phyloP scores from a whole-genome alignment of 495 filamentous ascomycete genomes.

The Penicillium canescens region DNA sequence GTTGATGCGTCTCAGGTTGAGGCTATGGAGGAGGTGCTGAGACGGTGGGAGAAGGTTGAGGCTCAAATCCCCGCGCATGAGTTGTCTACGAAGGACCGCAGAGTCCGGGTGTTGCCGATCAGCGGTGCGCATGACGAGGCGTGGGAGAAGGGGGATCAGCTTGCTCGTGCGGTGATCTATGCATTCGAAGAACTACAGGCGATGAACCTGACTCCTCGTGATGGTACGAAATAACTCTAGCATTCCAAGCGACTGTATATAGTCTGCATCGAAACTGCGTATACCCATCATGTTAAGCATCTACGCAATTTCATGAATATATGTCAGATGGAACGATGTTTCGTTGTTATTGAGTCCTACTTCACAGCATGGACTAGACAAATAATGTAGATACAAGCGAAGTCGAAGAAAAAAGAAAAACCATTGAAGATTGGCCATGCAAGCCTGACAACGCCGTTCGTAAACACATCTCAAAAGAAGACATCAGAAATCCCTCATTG shows the following conservation, averaged over 20 bases:
- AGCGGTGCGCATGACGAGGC: slow-evolving; percentile 64
- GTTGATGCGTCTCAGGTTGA: slow-evolving; percentile 56
- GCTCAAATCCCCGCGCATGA: slow-evolving; percentile 29
- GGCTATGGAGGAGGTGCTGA: slow-evolving; percentile 43
- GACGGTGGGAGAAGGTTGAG: slow-evolving; percentile 25
- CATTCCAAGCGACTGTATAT: background rate
- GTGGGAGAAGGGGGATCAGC: slow-evolving; percentile 51
- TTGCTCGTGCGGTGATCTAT: slow-evolving; percentile 43
- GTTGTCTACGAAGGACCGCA: slow-evolving; percentile 45
- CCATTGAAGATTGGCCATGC: slow-evolving; percentile 18
- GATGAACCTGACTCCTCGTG: slow-evolving; percentile 23
- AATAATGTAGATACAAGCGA: slow-evolving; percentile 27
- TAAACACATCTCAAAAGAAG: slow-evolving; percentile 25
- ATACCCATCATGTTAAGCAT: background rate
- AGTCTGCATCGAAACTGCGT: background rate
- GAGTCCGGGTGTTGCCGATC: slow-evolving; percentile 42
- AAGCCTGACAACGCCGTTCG: slow-evolving; percentile 27
- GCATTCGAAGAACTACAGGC: slow-evolving; percentile 33
- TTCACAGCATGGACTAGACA: background rate
- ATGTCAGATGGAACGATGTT: slow-evolving; percentile 1
- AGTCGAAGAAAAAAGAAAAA: slow-evolving; percentile 23
- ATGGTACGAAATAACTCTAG: background rate
- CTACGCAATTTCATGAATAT: too few species aligned
- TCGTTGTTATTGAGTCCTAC: slow-evolving; percentile 15
- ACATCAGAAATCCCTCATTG: slow-evolving; percentile 27